A percentile compares a stretch with the other conserved stretches of the same genome.
Conservation (phyloP, 768 basidiomycete species). For the Pisolithus sp. region DNA sequence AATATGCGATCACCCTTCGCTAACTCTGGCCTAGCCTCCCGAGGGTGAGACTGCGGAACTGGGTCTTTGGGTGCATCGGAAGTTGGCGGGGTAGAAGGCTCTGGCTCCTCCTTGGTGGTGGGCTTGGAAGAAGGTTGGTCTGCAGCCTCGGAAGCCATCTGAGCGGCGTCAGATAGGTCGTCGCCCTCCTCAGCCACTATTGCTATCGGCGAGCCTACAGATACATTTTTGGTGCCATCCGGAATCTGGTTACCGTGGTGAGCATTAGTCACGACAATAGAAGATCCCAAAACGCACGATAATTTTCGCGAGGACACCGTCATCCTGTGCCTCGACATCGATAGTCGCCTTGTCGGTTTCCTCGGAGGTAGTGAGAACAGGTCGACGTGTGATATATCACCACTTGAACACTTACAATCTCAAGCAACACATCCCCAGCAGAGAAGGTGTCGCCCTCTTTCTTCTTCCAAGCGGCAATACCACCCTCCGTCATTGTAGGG, state of each 20-base stretch:
- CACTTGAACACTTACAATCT: conserved; percentile 61
- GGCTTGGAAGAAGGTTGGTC: conserved; percentile 29
- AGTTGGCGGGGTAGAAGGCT: conserved; percentile 38
- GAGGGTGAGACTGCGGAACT: conserved; percentile 28
- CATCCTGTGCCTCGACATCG: conserved; percentile 98
- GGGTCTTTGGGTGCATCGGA: conserved; percentile 30
- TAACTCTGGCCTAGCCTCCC: conserved; percentile 49
- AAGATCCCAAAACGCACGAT: conserved; percentile 51
- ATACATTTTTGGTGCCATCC: conserved; percentile 83
- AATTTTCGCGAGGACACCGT: conserved; percentile 94
- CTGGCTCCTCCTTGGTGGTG: conserved; percentile 28
- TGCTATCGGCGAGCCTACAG: conserved; percentile 86
- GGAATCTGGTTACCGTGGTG: conserved; percentile 41
- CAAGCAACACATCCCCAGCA: conserved; percentile 90
- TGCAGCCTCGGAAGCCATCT: conserved; percentile 59
- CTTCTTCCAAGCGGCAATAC: conserved; percentile 96
- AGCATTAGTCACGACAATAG: neutral
- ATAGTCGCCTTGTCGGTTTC: conserved; percentile 99
- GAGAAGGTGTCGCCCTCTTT: conserved; percentile 88
- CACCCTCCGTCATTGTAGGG: conserved; percentile 99
- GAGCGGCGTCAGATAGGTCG: conserved; percentile 77
- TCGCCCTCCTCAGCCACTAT: conserved; percentile 94
- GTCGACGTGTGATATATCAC: neutral
- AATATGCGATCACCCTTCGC: conserved; percentile 78
- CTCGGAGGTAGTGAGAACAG: conserved; percentile 33